phyloP scores from a whole-genome alignment of 2,329 filamentous ascomycete species.

The Pseudogymnoascus sp. region DNA sequence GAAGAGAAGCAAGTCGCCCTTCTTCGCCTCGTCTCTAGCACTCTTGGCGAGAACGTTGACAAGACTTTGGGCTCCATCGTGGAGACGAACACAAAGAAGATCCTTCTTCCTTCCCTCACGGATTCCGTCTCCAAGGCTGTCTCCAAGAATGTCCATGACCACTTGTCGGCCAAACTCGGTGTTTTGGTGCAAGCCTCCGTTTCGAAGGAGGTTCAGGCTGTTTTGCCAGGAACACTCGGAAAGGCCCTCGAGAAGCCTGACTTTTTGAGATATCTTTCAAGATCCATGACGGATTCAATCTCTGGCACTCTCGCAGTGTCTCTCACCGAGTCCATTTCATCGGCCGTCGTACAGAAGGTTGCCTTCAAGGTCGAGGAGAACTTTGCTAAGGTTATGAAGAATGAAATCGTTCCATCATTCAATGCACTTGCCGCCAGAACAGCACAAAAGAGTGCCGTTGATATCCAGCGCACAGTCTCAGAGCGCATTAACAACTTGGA shows the following conservation, averaged over 20 bases:
- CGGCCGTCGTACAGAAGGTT: conserved; percentile 61
- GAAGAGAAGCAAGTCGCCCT: conserved; percentile 62
- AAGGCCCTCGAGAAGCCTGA: conserved; percentile 67
- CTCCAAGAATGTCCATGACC: conserved; percentile 61
- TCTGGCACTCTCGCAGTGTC: background rate
- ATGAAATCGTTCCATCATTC: conserved; percentile 58
- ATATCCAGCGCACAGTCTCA: conserved; percentile 53
- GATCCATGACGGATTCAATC: conserved; percentile 1
- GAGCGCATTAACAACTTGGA: conserved; percentile 16
- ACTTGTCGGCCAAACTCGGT: conserved; percentile 55
- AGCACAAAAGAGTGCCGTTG: conserved; percentile 57
- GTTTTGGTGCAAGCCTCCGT: conserved; percentile 20
- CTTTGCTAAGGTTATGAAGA: conserved; percentile 52
- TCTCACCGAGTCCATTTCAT: conserved; percentile 49
- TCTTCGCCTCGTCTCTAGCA: conserved; percentile 59
- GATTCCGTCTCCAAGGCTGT: conserved; percentile 60
- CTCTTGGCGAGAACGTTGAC: conserved; percentile 62
- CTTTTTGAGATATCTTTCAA: conserved; percentile 41
- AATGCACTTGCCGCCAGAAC: conserved; percentile 56
- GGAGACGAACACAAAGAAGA: conserved; percentile 57
- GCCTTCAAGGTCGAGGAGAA: conserved; percentile 61
- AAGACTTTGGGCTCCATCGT: conserved; percentile 38
- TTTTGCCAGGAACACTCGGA: conserved; percentile 58
- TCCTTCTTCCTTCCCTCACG: conserved; percentile 67
- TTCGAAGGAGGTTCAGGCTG: conserved; percentile 61